Conservation (phyloP, 192 early-diverging fungal genomes). For the Chytriomyces sp. region DNA sequence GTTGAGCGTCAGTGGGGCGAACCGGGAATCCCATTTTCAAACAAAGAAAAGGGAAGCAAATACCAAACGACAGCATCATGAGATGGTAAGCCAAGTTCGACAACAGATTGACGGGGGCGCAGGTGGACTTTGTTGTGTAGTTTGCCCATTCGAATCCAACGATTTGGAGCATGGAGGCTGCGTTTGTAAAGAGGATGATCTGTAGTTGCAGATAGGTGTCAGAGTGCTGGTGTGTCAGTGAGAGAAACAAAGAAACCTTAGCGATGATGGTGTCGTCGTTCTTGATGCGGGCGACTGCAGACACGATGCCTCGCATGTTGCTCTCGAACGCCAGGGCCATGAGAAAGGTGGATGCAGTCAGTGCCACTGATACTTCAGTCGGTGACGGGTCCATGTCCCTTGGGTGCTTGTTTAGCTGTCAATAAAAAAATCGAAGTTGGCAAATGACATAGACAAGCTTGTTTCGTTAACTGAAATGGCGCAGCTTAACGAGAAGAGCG, state of each 20-base stretch:
- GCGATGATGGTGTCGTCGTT: too few relatives aligned
- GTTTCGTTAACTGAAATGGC: too few relatives aligned
- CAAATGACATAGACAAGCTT: too few relatives aligned
- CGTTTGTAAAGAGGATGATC: background rate
- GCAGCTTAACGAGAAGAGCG: too few relatives aligned
- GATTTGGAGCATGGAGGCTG: background rate
- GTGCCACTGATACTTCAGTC: background rate
- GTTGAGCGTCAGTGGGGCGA: background rate
- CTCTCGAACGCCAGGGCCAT: conserved; percentile 16
- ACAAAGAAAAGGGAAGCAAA: background rate
- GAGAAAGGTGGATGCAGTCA: background rate
- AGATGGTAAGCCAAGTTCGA: conserved; percentile 7
- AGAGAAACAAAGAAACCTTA: too few relatives aligned
- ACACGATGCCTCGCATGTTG: conserved; percentile 9
- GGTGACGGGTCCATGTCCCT: too few relatives aligned
- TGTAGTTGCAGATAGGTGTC: background rate
- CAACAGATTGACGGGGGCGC: conserved; percentile 6
- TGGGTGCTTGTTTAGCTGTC: too few relatives aligned
- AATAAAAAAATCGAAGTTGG: too few relatives aligned
- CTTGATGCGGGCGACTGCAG: background rate
- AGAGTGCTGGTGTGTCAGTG: background rate
- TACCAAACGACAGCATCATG: conserved; percentile 11
- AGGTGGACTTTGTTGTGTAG: background rate
- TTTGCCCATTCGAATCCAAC: conserved; percentile 5
- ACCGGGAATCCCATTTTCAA: too few relatives aligned